phyloP scores from a whole-genome alignment of 139 green algal species.

The Asterochloris sp. region DNA sequence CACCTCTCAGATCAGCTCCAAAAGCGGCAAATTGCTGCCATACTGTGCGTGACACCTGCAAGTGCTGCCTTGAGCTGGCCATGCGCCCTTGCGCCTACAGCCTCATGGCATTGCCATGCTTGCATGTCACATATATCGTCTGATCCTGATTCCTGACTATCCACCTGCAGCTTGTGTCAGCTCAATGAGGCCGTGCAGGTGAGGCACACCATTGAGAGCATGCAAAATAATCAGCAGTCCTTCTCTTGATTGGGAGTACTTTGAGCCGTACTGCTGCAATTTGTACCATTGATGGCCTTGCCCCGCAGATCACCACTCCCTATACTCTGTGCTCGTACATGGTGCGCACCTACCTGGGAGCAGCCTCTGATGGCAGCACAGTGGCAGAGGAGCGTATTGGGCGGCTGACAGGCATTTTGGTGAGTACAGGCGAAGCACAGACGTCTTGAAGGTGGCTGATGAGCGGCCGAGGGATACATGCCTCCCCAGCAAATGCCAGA shows the following conservation, averaged over 20 bases:
- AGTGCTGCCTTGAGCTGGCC: background rate
- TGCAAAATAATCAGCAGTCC: too few species aligned
- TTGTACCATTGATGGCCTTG: too few species aligned
- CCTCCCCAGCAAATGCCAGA: background rate
- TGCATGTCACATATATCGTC: background rate
- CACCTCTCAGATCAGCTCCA: background rate
- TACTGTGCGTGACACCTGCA: background rate
- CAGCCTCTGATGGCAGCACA: conserved; percentile 5
- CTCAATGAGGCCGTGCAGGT: conserved; percentile 4
- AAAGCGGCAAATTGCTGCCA: conserved; percentile 7
- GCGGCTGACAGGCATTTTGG: conserved; percentile 41
- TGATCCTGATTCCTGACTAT: background rate
- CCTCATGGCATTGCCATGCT: background rate
- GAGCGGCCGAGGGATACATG: background rate
- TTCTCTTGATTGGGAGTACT: too few species aligned
- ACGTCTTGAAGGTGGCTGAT: background rate
- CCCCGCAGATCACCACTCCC: conserved; percentile 47
- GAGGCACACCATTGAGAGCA: too few species aligned
- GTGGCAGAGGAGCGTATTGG: conserved; percentile 43
- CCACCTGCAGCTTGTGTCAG: conserved; percentile 6
- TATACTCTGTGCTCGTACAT: conserved; percentile 66
- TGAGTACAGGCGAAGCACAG: background rate
- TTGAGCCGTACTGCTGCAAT: too few species aligned
- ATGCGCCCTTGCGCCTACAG: background rate
- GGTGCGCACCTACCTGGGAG: conserved; percentile 47